Evolutionary conservation across 202 grass and related monocot species (phyloP).

Genomic region (Setaria italica): DNA sequence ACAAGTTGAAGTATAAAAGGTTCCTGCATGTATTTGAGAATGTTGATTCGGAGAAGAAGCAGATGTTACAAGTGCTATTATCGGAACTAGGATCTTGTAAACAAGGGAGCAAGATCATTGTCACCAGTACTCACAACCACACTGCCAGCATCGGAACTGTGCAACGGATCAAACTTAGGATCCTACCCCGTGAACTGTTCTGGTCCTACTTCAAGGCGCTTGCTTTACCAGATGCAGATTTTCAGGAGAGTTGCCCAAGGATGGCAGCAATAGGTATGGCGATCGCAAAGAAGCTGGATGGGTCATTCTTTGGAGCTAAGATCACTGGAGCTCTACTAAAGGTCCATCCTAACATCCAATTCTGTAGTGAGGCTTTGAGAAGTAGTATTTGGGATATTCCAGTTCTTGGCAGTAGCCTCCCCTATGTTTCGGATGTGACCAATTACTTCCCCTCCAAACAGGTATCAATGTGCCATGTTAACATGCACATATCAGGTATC

Average conservation of each 20-base stretch:
- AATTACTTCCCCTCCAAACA: background rate
- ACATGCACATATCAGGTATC: too few species aligned
- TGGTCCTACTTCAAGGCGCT: conserved; percentile 34
- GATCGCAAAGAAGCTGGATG: conserved; percentile 42
- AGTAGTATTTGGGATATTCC: background rate
- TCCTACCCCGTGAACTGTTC: conserved; percentile 17
- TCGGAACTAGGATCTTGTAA: background rate
- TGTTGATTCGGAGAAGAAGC: background rate
- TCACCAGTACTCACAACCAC: conserved; percentile 20
- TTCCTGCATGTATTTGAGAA: background rate
- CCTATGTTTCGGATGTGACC: background rate
- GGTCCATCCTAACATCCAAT: background rate
- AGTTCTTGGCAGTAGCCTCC: too few species aligned
- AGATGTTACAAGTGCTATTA: background rate
- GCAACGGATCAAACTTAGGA: background rate
- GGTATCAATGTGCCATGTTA: too few species aligned
- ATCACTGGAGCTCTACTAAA: conserved; percentile 19
- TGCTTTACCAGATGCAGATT: conserved; percentile 24
- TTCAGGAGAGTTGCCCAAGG: conserved; percentile 2
- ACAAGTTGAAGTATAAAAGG: too few species aligned
- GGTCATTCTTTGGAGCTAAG: conserved; percentile 43
- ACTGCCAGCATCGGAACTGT: background rate
- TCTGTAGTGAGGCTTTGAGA: background rate
- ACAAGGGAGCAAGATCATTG: conserved; percentile 28
- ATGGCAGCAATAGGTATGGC: conserved; percentile 13